A percentile compares a stretch with the other conserved stretches of the same genome.
Evolutionary conservation across 2,329 filamentous ascomycete genomes (phyloP).

Genomic region (Geosmithia putterillii): DNA sequence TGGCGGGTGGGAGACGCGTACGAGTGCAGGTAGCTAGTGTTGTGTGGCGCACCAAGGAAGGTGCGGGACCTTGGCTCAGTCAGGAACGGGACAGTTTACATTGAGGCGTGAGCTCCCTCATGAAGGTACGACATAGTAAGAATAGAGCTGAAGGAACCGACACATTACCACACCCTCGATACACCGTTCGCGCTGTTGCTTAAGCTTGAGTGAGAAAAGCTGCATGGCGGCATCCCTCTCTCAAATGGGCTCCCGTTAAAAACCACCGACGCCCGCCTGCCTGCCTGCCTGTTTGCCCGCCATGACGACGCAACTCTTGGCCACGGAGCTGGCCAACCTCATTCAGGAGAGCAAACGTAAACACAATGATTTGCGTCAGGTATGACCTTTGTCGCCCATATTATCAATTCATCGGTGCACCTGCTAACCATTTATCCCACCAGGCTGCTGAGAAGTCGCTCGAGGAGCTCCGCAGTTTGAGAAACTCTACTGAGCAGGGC

Average conservation of each 20-base stretch:
- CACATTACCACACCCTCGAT: no score
- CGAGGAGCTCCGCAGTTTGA: slow-evolving; percentile 61
- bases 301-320: slow-evolving; percentile 87
- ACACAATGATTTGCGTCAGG: slow-evolving; percentile 78
- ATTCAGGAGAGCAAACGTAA: slow-evolving; percentile 95
- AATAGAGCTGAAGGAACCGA: no score
- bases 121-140: no score
- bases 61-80: not conserved
- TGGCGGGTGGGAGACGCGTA: no score
- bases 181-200: no score
- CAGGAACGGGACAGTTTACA: not conserved
- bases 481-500: slow-evolving; percentile 20
- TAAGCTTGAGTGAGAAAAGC: no score
- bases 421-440: not conserved
- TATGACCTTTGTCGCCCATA: slow-evolving; percentile 15
- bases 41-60: not conserved
- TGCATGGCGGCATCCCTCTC: not conserved
- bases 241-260: not conserved
- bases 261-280: not conserved
- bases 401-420: not conserved
- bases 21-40: not conserved
- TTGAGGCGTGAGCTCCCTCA: not conserved
- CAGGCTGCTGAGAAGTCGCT: slow-evolving; percentile 89
- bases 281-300: slow-evolving; percentile 17
- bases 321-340: slow-evolving; percentile 77